Percentiles rank a stretch among this genome's conserved stretches.
These are phyloP conservation scores for Botrytis pseudocinerea DNA, from an alignment of 2,329 filamentous ascomycete genomes.

Conservation along the genomic window DNA sequence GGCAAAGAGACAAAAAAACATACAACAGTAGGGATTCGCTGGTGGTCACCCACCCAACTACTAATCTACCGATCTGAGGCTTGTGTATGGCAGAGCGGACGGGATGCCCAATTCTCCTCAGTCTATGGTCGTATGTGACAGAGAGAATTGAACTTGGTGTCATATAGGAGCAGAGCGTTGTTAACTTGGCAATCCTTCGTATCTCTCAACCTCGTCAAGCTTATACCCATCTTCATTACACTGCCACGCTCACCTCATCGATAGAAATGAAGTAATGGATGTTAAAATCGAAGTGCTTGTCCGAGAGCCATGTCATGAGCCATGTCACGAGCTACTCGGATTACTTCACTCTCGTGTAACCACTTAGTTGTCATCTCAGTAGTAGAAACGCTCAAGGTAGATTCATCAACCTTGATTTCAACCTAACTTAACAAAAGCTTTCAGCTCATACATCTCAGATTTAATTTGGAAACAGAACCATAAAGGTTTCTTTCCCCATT, in stretches of 20 bases:
- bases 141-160: fast-evolving
- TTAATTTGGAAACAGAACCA: not conserved
- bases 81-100: constrained; percentile 17
- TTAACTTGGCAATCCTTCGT: not conserved
- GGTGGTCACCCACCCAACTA: constrained; percentile 15
- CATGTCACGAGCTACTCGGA: not conserved
- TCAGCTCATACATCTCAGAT: not conserved
- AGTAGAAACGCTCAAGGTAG: not conserved
- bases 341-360: not conserved
- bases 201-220: not conserved
- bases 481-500: not conserved
- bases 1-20: not conserved
- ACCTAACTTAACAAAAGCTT: not conserved
- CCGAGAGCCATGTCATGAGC: not conserved
- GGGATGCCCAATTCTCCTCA: constrained; percentile 14
- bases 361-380: not conserved
- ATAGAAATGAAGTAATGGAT: not conserved
- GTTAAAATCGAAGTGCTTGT: not conserved
- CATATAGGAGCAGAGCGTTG: not conserved
- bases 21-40: constrained; percentile 15
- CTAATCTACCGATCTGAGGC: constrained; percentile 17
- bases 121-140: constrained; percentile 5
- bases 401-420: not conserved
- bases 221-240: not conserved
- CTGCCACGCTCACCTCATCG: not conserved